Conservation (phyloP, 1,284 basidiomycete genomes). For the Amylostereum areolatum region DNA sequence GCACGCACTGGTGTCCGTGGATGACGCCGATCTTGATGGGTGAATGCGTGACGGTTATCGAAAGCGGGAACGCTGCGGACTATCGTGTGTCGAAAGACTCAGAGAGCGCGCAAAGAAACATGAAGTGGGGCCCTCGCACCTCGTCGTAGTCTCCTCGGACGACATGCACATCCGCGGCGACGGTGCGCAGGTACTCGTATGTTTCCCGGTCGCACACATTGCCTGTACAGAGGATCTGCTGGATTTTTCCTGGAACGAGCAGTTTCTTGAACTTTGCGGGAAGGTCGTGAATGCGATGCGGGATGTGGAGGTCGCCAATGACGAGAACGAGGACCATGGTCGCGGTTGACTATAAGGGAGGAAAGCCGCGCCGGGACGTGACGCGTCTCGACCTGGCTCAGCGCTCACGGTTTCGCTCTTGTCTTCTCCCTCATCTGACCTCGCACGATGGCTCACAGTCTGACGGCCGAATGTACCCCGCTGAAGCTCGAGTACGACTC, state of each 20-base stretch:
- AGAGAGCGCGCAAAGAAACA: not conserved
- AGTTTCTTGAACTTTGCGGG: conserved; percentile 97
- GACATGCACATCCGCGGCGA: conserved; percentile 90
- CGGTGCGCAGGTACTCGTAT: conserved; percentile 94
- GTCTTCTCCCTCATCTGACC: not conserved
- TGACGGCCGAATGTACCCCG: conserved; percentile 81
- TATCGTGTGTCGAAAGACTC: conserved; percentile 6
- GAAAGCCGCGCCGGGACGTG: not conserved
- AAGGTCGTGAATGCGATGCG: conserved; percentile 83
- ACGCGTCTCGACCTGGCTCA: not conserved
- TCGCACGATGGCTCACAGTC: conserved; percentile 57
- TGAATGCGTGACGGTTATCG: conserved; percentile 76
- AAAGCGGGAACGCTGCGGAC: conserved; percentile 70
- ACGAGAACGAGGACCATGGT: conserved; percentile 84
- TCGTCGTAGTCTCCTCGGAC: conserved; percentile 97
- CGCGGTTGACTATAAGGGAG: not conserved
- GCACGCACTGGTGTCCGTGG: conserved; percentile 93
- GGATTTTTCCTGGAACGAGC: conserved; percentile 94
- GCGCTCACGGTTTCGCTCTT: no score
- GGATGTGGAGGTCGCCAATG: conserved; percentile 94
- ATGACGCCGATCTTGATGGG: conserved; percentile 92
- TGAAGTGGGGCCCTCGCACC: conserved; percentile 38
- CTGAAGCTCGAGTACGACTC: conserved; percentile 87
- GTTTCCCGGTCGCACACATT: conserved; percentile 98
- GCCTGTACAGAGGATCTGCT: conserved; percentile 96